phyloP scores from a whole-genome alignment of 306 rosid species.

The Prunus mira region DNA sequence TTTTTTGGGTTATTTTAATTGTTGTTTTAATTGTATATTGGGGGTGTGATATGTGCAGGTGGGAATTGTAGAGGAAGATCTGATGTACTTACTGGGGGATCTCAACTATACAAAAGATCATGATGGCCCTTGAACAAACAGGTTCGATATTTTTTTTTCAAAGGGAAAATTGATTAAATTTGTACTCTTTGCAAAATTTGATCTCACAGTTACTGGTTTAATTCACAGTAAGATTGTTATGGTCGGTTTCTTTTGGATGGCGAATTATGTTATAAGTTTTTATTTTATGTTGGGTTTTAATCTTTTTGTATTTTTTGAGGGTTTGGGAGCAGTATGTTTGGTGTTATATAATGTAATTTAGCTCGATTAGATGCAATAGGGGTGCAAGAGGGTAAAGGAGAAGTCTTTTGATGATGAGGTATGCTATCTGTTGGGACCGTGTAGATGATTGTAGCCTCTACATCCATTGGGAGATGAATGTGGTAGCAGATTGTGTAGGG shows the following conservation, averaged over 20 bases:
- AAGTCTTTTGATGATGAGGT: neutral
- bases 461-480: neutral
- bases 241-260: neutral
- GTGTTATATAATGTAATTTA: neutral
- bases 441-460: neutral
- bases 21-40: neutral
- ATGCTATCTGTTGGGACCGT: neutral
- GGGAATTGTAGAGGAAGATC: constrained; percentile 56
- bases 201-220: constrained; percentile 20
- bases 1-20: neutral
- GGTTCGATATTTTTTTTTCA: constrained; percentile 34
- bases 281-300: neutral
- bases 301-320: neutral
- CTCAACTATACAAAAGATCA: constrained; percentile 64
- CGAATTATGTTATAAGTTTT: neutral
- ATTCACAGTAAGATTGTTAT: neutral
- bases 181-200: neutral
- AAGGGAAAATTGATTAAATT: neutral
- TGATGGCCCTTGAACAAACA: constrained; percentile 84
- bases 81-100: constrained; percentile 87
- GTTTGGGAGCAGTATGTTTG: neutral
- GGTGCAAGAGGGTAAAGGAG: neutral
- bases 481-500: neutral
- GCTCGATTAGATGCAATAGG: constrained; percentile 2
- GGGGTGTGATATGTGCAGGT: constrained; percentile 23